Evolutionary conservation across 2,329 filamentous ascomycete genomes (phyloP).

Genomic region (Sarocladiaceae sp.): DNA sequence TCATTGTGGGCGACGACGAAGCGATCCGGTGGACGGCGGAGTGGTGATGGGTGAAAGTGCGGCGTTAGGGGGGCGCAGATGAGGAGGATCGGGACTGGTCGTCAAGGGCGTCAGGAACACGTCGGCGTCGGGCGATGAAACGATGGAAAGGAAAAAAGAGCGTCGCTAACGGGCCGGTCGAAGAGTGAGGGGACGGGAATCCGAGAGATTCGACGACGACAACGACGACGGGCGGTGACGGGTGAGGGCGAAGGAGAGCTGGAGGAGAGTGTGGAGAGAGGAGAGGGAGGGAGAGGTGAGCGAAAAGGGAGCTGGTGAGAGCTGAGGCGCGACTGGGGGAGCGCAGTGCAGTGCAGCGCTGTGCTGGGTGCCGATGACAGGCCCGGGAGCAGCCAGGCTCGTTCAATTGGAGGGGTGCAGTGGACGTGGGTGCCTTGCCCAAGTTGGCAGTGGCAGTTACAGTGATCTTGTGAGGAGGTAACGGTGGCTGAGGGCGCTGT

Average conservation of each 20-base stretch:
- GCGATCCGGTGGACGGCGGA: not conserved
- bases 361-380: not conserved
- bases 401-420: no score
- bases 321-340: not conserved
- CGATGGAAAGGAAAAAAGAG: slow-evolving; percentile 1
- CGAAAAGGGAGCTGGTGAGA: slow-evolving; percentile 4
- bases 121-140: slow-evolving; percentile 1
- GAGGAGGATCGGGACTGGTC: not conserved
- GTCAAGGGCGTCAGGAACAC: not conserved
- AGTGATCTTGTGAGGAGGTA: no score
- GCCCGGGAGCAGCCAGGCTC: not conserved
- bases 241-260: slow-evolving; percentile 8
- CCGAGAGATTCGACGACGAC: slow-evolving; percentile 3
- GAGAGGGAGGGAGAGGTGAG: slow-evolving; percentile 7
- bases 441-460: no score
- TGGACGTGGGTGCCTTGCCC: no score
- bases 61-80: not conserved
- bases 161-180: not conserved
- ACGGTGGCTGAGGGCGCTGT: no score
- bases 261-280: slow-evolving; percentile 8
- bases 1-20: slow-evolving; percentile 38
- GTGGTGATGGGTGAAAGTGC: not conserved
- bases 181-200: not conserved
- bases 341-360: not conserved
- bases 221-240: slow-evolving; percentile 1